phyloP scores from a whole-genome alignment of 495 filamentous ascomycete species.

The Aspergillus haitiensis region DNA sequence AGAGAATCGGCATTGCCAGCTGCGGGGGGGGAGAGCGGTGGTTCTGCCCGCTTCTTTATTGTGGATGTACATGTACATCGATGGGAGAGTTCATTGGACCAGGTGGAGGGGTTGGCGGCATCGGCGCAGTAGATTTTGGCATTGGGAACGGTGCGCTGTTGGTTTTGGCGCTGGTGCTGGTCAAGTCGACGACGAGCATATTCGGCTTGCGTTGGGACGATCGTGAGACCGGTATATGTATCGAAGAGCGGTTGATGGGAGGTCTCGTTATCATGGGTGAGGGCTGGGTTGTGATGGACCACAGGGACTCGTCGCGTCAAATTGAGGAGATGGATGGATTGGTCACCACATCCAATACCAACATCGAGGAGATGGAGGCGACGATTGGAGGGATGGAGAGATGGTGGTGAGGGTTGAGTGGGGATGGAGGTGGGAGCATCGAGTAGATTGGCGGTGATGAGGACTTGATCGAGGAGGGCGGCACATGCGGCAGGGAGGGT shows the following conservation, averaged over 20 bases:
- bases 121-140: slow-evolving; percentile 35
- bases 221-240: slow-evolving; percentile 48
- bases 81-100: slow-evolving; percentile 28
- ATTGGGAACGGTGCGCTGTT: neutral
- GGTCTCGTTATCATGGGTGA: neutral
- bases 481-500: slow-evolving; percentile 42
- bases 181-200: slow-evolving; percentile 29
- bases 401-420: neutral
- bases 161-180: neutral
- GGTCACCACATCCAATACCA: slow-evolving; percentile 54
- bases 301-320: neutral
- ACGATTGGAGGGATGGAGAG: neutral
- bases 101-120: slow-evolving; percentile 32
- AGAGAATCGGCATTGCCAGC: too few relatives aligned
- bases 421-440: slow-evolving; percentile 7
- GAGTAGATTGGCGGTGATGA: slow-evolving; percentile 35
- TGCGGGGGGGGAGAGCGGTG: too few relatives aligned
- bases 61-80: slow-evolving; percentile 9
- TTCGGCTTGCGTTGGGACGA: slow-evolving; percentile 33
- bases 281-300: neutral
- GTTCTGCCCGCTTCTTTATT: neutral
- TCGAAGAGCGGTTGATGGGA: slow-evolving; percentile 25
- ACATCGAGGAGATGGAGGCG: slow-evolving; percentile 43
- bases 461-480: slow-evolving; percentile 44
- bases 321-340: slow-evolving; percentile 35